Evolutionary conservation across 441 rosid genomes (phyloP).

Genomic region (Pelargonium australe): DNA sequence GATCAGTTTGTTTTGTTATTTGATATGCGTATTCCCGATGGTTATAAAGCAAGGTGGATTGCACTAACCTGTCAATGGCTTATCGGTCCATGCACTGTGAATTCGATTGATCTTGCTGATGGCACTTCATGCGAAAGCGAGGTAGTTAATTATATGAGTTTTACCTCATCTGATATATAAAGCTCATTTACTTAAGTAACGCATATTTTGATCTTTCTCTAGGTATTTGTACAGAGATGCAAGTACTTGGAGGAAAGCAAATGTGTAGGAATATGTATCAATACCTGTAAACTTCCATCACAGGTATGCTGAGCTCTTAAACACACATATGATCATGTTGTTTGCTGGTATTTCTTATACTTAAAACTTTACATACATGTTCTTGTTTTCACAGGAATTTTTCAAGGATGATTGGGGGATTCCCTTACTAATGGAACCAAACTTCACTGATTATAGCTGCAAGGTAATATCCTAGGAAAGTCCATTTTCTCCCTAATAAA

Average conservation of each 20-base stretch:
- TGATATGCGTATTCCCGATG: conserved; percentile 4
- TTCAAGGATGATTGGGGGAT: conserved; percentile 79
- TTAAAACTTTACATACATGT: not conserved
- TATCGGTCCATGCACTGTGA: conserved; percentile 64
- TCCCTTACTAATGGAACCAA: conserved; percentile 77
- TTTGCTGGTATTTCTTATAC: not conserved
- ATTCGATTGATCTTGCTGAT: conserved; percentile 58
- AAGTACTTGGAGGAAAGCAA: conserved; percentile 87
- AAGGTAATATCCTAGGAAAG: conserved; percentile 40
- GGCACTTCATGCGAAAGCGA: conserved; percentile 66
- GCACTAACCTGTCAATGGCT: conserved; percentile 86
- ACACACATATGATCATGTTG: not conserved
- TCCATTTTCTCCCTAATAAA: not conserved
- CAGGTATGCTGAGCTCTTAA: conserved; percentile 38
- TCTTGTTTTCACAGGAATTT: conserved; percentile 21
- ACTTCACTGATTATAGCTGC: conserved; percentile 75
- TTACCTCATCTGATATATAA: not conserved
- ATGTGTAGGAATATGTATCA: conserved; percentile 70
- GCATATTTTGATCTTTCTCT: conserved; percentile 3
- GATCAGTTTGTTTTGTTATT: not conserved
- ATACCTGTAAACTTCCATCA: conserved; percentile 85
- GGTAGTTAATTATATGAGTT: conserved; percentile 31
- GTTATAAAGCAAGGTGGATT: conserved; percentile 64
- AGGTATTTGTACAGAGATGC: conserved; percentile 88
- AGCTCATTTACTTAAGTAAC: too few species aligned